phyloP scores from a whole-genome alignment of 192 early-diverging fungal species.

The Coemansia sp. region DNA sequence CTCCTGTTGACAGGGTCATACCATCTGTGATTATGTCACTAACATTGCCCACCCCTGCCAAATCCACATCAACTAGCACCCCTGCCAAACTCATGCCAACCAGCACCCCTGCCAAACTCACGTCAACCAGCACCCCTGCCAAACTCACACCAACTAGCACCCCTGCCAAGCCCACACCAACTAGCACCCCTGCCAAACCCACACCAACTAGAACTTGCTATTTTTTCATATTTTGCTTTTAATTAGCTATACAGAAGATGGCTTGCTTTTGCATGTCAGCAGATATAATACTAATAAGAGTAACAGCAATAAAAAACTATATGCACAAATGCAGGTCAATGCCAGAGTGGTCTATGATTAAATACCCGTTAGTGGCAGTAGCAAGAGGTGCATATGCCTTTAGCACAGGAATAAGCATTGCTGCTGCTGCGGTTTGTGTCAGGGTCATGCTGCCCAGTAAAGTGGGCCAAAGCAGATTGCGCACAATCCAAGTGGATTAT shows the following conservation, averaged over 20 bases:
- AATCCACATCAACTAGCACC: slow-evolving; percentile 4
- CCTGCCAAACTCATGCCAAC: no score
- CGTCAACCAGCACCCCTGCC: no score
- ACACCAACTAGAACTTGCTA: no score
- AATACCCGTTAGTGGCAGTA: neutral
- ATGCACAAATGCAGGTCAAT: slow-evolving; percentile 46
- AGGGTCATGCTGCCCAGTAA: slow-evolving; percentile 78
- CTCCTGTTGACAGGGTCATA: neutral
- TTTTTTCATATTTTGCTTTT: slow-evolving; percentile 40
- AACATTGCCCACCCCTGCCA: neutral
- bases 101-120: no score
- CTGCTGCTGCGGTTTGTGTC: slow-evolving; percentile 36
- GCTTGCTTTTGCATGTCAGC: neutral
- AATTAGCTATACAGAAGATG: neutral
- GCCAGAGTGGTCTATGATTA: slow-evolving; percentile 20
- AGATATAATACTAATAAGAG: neutral
- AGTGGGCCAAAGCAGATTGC: slow-evolving; percentile 78
- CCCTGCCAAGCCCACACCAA: no score
- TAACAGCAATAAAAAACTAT: neutral
- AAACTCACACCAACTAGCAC: no score
- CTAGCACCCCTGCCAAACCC: no score
- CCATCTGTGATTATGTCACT: neutral
- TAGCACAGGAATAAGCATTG: slow-evolving; percentile 32
- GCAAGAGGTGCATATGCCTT: slow-evolving; percentile 35
- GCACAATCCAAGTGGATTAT: slow-evolving; percentile 69